Conservation (phyloP, 2,329 filamentous ascomycete genomes). For the Leptodontidium sp. region DNA sequence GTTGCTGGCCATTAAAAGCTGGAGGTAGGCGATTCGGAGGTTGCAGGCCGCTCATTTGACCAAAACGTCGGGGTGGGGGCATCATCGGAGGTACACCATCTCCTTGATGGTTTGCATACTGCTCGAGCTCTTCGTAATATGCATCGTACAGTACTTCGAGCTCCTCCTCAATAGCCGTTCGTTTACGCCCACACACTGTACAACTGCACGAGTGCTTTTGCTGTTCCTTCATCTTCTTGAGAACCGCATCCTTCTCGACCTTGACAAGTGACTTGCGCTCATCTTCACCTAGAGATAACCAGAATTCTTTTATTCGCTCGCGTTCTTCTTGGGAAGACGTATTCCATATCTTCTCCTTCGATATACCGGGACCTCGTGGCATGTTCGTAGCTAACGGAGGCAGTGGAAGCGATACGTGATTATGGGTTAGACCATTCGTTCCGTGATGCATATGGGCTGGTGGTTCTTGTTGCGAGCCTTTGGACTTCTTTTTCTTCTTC, state of each 20-base stretch:
- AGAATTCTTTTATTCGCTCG: conserved; percentile 97
- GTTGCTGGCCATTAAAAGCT: conserved; percentile 70
- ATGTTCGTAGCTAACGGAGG: conserved; percentile 52
- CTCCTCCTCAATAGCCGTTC: conserved; percentile 97
- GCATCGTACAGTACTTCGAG: conserved; percentile 97
- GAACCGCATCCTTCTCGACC: conserved; percentile 96
- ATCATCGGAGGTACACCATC: conserved; percentile 75
- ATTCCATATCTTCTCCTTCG: conserved; percentile 92
- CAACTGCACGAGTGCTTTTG: conserved; percentile 99
- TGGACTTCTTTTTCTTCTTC: conserved; percentile 52
- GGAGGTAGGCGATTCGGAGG: conserved; percentile 65
- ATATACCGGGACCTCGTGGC: conserved; percentile 48
- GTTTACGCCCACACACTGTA: conserved; percentile 94
- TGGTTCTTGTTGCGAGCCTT: conserved; percentile 31
- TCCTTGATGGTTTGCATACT: conserved; percentile 89
- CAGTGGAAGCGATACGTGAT: conserved; percentile 45
- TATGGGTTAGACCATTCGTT: conserved; percentile 43
- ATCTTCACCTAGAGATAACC: conserved; percentile 92
- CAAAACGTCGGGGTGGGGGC: conserved; percentile 70
- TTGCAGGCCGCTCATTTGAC: conserved; percentile 61
- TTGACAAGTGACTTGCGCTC: conserved; percentile 96
- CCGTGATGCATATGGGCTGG: conserved; percentile 37
- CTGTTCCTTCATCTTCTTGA: conserved; percentile 99
- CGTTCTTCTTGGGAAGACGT: conserved; percentile 93
- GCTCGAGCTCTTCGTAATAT: conserved; percentile 97